Conservation (phyloP, 495 filamentous ascomycete species). For the Sporormia fimetaria region DNA sequence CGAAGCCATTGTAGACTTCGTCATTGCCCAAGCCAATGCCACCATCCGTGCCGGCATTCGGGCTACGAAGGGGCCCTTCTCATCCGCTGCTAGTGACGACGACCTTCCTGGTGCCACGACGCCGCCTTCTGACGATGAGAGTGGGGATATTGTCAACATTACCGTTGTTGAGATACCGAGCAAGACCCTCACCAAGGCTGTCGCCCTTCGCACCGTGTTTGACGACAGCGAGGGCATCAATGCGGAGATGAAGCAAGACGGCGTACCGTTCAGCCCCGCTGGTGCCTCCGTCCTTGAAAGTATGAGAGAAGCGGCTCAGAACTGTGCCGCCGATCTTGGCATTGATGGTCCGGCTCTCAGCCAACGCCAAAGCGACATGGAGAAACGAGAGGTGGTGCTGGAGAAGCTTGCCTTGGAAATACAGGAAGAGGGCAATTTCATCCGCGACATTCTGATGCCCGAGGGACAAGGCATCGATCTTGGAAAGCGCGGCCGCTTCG, state of each 20-base stretch:
- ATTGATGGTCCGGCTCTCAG: conserved; percentile 53
- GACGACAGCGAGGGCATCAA: conserved; percentile 90
- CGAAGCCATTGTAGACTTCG: conserved; percentile 91
- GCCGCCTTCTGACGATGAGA: conserved; percentile 53
- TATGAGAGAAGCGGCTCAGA: conserved; percentile 68
- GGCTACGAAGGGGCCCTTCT: conserved; percentile 46
- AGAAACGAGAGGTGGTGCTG: conserved; percentile 67
- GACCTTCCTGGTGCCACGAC: conserved; percentile 43
- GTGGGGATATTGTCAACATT: conserved; percentile 74
- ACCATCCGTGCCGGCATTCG: conserved; percentile 68
- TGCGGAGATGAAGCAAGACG: conserved; percentile 91
- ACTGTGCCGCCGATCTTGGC: conserved; percentile 72
- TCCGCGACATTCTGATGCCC: conserved; percentile 75
- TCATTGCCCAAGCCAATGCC: conserved; percentile 80
- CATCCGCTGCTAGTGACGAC: conserved; percentile 48
- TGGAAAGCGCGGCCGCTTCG: conserved; percentile 62
- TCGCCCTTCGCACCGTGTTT: conserved; percentile 78
- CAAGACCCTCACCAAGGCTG: conserved; percentile 67
- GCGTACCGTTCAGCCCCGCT: conserved; percentile 55
- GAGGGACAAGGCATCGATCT: conserved; percentile 63
- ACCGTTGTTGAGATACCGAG: conserved; percentile 80
- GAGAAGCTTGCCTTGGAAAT: conserved; percentile 62
- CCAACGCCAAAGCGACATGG: conserved; percentile 66
- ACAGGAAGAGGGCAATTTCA: conserved; percentile 70
- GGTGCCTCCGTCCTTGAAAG: conserved; percentile 73